phyloP scores from a whole-genome alignment of 1,139 yeast species.

The Magnusiomyces tetraspermus region DNA sequence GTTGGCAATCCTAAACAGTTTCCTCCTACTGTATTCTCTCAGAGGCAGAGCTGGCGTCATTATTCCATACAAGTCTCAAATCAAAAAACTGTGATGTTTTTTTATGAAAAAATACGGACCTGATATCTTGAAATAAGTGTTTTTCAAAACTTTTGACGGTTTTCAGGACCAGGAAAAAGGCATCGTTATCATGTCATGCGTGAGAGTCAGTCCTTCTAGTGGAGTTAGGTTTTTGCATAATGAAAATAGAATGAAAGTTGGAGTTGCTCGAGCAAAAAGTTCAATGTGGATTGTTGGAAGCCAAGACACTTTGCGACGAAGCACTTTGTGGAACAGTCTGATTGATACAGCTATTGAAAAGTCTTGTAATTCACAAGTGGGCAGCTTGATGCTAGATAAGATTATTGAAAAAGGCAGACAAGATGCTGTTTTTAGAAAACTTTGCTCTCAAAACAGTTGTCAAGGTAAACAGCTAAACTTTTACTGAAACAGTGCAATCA shows the following conservation, averaged over 20 bases:
- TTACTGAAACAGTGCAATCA: too few relatives aligned
- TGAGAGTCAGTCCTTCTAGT: conserved; percentile 54
- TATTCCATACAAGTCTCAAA: conserved; percentile 90
- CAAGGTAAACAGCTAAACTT: too few relatives aligned
- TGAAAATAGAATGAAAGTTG: conserved; percentile 89
- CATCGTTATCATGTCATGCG: conserved; percentile 87
- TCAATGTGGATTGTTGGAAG: conserved; percentile 90
- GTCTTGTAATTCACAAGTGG: too few relatives aligned
- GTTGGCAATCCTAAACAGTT: conserved; percentile 98
- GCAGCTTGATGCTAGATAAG: too few relatives aligned
- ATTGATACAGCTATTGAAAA: conserved; percentile 67
- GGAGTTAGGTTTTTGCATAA: conserved; percentile 86
- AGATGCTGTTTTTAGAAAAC: too few relatives aligned
- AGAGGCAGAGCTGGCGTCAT: conserved; percentile 78
- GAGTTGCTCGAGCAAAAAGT: conserved; percentile 82
- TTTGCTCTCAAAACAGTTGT: too few relatives aligned
- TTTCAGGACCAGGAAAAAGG: conserved; percentile 98
- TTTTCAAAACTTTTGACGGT: conserved; percentile 92
- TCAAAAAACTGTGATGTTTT: conserved; percentile 44
- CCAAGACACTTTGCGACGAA: conserved; percentile 41
- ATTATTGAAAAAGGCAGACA: too few relatives aligned
- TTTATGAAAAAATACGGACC: conserved; percentile 57
- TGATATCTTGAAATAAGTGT: conserved; percentile 54
- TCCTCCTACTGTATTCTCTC: conserved; percentile 93
- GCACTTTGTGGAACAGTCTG: conserved; percentile 61